Evolutionary conservation across 345 rosid species (phyloP), one percentile per base, ranked within the genome.

Genomic region (Gossypium sturtianum): DNA sequence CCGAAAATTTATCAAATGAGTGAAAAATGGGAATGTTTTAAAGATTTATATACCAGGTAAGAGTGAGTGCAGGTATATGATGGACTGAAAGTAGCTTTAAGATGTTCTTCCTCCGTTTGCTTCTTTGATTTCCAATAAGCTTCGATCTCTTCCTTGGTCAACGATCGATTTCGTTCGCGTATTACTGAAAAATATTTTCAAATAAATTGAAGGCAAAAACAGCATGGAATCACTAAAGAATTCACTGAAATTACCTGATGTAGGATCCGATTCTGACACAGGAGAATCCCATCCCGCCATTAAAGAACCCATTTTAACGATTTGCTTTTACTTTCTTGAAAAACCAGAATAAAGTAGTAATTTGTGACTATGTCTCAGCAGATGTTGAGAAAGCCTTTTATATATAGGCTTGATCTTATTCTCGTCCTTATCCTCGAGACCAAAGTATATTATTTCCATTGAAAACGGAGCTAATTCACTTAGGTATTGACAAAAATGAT

Each of bases 201-300:
- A n/a, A 71, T 5, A 29, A 29, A 68, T 47, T n/a, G 12, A 45
- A 38, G 64, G 25, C 63, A 70, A 43, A 27, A 66, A 23, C 54
- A 65, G 11, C 9, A 54, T 2, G 63, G 29, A 61, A 23, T 17
- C 53, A 34, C 25, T 29, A 56, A 22, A 72, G 20, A 59, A 16
- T 29, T 70, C 1, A 73, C 38, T 1, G 65, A 56, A 70, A 23
- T 82, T 83, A 92, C 99, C 89, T 77, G 78, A 66, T 12, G 78
- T 80, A 11, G 89, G 79, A 86, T 88, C 89, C 2, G 57, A 56
- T 10, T 88, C 89, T 0, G 57, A 56, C 7, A 82, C 78, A 11
- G 78, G 88, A 15, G 97, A 95, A 78, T 88, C 93, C 99, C 99
- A 95, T 71, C 99, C 99, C 38, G 93, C 81, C 99, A 95, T 85